A percentile compares a stretch with the other conserved stretches of the same genome.
phyloP scores from a whole-genome alignment of 176 grass and related monocot species.

The Raddia distichophylla region DNA sequence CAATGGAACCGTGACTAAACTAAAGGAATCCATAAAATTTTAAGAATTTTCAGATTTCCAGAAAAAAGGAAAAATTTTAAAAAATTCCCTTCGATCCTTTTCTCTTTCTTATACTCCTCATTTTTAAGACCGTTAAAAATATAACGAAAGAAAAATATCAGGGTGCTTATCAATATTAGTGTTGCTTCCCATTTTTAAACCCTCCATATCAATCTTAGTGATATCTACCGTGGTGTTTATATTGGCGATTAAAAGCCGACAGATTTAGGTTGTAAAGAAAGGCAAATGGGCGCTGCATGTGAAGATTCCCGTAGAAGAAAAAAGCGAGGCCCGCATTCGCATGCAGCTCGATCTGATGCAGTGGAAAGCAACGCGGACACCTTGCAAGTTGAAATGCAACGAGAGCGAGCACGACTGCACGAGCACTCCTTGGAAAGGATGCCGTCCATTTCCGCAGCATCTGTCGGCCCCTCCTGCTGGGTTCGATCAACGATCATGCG shows the following conservation, averaged over 20 bases:
- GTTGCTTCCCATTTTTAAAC: too few relatives aligned
- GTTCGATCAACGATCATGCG: slow-evolving; percentile 5
- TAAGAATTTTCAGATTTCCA: too few relatives aligned
- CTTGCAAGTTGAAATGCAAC: not conserved
- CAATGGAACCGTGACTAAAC: too few relatives aligned
- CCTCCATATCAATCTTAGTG: not conserved
- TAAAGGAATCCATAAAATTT: too few relatives aligned
- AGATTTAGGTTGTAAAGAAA: not conserved
- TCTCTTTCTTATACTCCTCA: too few relatives aligned
- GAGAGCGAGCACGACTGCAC: slow-evolving; percentile 17
- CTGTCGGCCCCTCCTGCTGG: not conserved
- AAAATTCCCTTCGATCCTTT: too few relatives aligned
- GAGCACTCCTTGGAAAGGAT: slow-evolving; percentile 34
- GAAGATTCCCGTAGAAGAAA: not conserved
- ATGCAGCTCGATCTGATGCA: not conserved
- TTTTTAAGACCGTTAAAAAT: too few relatives aligned
- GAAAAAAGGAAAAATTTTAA: too few relatives aligned
- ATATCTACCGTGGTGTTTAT: too few relatives aligned
- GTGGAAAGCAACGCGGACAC: not conserved
- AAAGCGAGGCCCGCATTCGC: not conserved
- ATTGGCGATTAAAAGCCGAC: not conserved
- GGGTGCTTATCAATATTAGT: too few relatives aligned
- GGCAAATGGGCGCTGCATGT: not conserved
- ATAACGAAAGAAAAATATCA: too few relatives aligned
- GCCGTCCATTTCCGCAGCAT: slow-evolving; percentile 34